Base-by-base conservation (phyloP, 1,284 basidiomycete genomes). In the Leccinum glutinopallens region DNA sequence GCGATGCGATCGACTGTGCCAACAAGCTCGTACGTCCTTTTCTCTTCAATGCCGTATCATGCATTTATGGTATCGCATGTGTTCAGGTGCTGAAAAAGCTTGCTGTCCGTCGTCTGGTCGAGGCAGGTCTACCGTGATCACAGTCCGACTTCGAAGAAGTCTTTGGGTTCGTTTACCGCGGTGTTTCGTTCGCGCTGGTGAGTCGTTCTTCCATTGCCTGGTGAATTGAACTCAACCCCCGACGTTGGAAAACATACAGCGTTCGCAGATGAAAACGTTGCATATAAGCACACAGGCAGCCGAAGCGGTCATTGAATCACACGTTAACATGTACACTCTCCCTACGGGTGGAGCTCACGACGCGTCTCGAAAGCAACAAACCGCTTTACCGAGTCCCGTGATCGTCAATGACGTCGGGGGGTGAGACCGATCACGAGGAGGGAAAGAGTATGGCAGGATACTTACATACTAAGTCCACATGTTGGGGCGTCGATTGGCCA, bases 291-390 rank as follows among this genome's bases (percentile, higher is more conserved):
- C 64, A 4, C 68, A 70, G 49, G 64, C 73, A 4, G 77, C 83
- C 2, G 76, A 81, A 35, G 71, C 74, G 22, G 75, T 82, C 61
- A 74, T 84, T 51, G 77, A 78, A 65, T 74, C 75, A 65, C 84
- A 86, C 67, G 77, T 79, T 12, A 73, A 76, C 68, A 80, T 86
- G 78, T 85, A 86, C 66, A 73, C 82, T 51, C 57, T 63, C 39
- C 61, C 51, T 10, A 37, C 54, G 9, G 46, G 58, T 6, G 58
- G 17, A 25, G 19, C 37, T 6, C 55, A 58, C 12, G 33, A 59
- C 33, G 43, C 56, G 35, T 33, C 63, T 13, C 62, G 41, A 33
- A 32, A 10, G 33, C 55, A 49, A 29, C 59, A 55, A 51, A 65
- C 46, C 55, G 39, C 49, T 10, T 64, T 15, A 54, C 35, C 10